These are phyloP conservation scores for Penicillium sp. DNA, from an alignment of 2,329 filamentous ascomycete species.

Conservation along the genomic window DNA sequence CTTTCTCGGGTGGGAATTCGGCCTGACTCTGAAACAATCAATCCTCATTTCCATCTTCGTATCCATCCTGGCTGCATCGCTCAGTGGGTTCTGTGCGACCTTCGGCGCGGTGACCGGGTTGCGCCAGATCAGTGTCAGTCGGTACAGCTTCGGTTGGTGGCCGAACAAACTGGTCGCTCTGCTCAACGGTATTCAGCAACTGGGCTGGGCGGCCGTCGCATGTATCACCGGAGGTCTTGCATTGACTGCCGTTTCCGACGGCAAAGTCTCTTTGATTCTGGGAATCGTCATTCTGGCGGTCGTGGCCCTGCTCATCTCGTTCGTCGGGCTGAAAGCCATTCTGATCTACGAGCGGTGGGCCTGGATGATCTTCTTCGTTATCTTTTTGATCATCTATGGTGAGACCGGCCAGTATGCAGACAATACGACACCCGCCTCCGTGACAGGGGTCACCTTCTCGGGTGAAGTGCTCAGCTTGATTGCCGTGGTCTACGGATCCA, in stretches of 20 bases:
- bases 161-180: slow-evolving; percentile 52
- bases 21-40: slow-evolving; percentile 47
- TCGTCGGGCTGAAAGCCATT: slow-evolving; percentile 30
- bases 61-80: slow-evolving; percentile 37
- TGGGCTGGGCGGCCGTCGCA: slow-evolving; percentile 31
- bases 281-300: slow-evolving; percentile 33
- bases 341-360: slow-evolving; percentile 33
- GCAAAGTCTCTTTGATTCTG: slow-evolving; percentile 27
- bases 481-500: slow-evolving; percentile 36
- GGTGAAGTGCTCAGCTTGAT: slow-evolving; percentile 40
- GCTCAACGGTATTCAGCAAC: slow-evolving; percentile 36
- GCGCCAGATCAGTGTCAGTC: slow-evolving; percentile 52
- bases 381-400: slow-evolving; percentile 52
- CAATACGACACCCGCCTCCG: slow-evolving; percentile 35
- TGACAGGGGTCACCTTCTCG: slow-evolving; percentile 28
- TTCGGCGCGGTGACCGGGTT: slow-evolving; percentile 53
- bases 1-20: slow-evolving; percentile 53
- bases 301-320: slow-evolving; percentile 27
- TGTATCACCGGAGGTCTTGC: slow-evolving; percentile 36
- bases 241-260: slow-evolving; percentile 34
- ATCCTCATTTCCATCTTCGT: slow-evolving; percentile 50
- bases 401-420: slow-evolving; percentile 47
- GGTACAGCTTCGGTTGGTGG: slow-evolving; percentile 55
- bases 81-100: slow-evolving; percentile 51
- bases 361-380: slow-evolving; percentile 33